Percentiles rank a stretch among this genome's conserved stretches.
phyloP scores from a whole-genome alignment of 441 rosid genomes.

The Gossypium gossypioides region DNA sequence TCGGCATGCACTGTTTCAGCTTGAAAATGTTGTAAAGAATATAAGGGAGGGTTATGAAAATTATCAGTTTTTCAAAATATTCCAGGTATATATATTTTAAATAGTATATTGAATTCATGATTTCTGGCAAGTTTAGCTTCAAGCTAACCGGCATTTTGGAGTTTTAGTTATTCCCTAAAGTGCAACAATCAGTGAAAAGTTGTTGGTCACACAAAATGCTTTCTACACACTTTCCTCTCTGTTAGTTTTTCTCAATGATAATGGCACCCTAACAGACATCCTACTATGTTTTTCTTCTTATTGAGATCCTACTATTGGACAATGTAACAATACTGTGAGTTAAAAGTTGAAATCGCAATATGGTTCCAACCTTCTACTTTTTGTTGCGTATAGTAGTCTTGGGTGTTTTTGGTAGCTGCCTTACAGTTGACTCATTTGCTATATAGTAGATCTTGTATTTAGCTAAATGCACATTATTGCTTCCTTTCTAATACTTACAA shows the following conservation, averaged over 20 bases:
- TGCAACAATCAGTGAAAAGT: neutral
- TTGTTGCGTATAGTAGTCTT: neutral
- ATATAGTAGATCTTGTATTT: neutral
- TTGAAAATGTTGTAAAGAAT: constrained; percentile 67
- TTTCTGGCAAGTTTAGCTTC: neutral
- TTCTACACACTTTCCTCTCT: neutral
- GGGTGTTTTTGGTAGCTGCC: neutral
- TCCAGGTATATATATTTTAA: constrained; percentile 48
- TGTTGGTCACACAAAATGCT: neutral
- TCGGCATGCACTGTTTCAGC: constrained; percentile 78
- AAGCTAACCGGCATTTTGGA: neutral
- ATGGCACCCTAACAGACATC: neutral
- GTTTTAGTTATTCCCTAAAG: neutral
- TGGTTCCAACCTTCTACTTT: neutral
- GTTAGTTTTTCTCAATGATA: neutral
- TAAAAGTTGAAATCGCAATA: neutral
- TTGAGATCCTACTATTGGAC: neutral
- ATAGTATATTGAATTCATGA: neutral
- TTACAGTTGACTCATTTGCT: neutral
- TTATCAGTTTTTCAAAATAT: constrained; percentile 85
- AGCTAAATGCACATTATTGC: neutral
- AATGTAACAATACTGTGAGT: neutral
- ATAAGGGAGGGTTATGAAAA: constrained; percentile 66
- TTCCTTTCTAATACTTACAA: neutral
- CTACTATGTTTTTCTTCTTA: neutral